Conservation (phyloP, 805 yeast species). For the Metschnikowia noctiluminum region DNA sequence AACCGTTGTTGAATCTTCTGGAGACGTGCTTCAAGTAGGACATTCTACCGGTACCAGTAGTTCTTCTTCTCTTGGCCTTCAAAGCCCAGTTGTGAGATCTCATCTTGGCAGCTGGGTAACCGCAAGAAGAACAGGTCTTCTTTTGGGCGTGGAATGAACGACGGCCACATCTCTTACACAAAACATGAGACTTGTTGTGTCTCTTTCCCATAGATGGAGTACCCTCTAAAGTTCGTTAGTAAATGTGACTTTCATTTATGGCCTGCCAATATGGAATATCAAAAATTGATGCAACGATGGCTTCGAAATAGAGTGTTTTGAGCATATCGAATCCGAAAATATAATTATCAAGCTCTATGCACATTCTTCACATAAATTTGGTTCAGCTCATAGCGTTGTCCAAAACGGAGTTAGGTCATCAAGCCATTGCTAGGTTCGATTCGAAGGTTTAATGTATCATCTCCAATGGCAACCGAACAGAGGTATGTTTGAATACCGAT, state of each 20-base stretch:
- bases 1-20: conserved; percentile 98
- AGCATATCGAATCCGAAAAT: no score
- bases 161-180: conserved; percentile 98
- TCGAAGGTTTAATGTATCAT: not conserved
- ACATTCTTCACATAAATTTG: no score
- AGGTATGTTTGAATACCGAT: not conserved
- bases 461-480: not conserved
- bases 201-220: conserved; percentile 99
- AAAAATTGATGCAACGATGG: no score
- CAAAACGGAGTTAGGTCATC: no score
- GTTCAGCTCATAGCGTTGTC: no score
- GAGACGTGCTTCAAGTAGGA: conserved; percentile 94
- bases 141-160: conserved; percentile 99
- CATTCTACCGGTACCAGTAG: conserved; percentile 99
- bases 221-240: conserved; percentile 65
- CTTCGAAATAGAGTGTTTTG: no score
- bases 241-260: conserved; percentile 3
- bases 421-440: not conserved
- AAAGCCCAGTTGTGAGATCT: conserved; percentile 99
- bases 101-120: conserved; percentile 99
- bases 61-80: conserved; percentile 99
- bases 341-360: no score
- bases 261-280: not conserved
- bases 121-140: conserved; percentile 98
- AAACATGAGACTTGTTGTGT: conserved; percentile 99